phyloP scores from a whole-genome alignment of 2,329 filamentous ascomycete species.

The Fusarium nodosum region DNA sequence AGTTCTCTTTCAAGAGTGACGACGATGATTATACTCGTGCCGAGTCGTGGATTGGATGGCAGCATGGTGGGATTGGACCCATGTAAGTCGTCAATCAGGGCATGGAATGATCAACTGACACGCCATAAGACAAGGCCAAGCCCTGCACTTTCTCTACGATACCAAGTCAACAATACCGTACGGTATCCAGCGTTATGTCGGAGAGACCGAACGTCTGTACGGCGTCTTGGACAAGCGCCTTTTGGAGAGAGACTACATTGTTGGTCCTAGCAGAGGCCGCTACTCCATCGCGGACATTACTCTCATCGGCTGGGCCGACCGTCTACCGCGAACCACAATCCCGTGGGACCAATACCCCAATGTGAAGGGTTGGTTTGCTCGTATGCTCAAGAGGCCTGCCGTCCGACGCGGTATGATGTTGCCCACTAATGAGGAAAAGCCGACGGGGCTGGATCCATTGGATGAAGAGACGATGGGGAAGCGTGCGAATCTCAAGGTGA shows the following conservation, averaged over 20 bases:
- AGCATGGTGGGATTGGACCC: conserved; percentile 81
- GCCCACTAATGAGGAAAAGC: conserved; percentile 61
- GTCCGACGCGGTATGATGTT: conserved; percentile 80
- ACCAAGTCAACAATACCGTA: conserved; percentile 79
- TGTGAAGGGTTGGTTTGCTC: conserved; percentile 80
- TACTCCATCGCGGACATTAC: conserved; percentile 80
- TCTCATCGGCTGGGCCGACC: conserved; percentile 76
- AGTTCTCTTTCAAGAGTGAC: conserved; percentile 57
- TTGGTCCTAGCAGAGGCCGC: conserved; percentile 66
- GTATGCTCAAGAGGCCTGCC: conserved; percentile 74
- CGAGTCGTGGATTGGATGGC: conserved; percentile 72
- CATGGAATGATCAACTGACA: conserved; percentile 31
- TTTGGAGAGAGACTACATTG: conserved; percentile 63
- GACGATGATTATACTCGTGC: conserved; percentile 54
- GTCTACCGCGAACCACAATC: conserved; percentile 60
- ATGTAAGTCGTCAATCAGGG: conserved; percentile 54
- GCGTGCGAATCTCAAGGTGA: conserved; percentile 49
- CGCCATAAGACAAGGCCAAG: conserved; percentile 75
- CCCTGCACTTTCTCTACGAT: conserved; percentile 76
- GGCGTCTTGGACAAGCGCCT: conserved; percentile 78
- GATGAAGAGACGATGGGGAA: conserved; percentile 40
- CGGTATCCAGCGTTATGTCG: conserved; percentile 78
- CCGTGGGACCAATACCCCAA: conserved; percentile 72
- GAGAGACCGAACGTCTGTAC: conserved; percentile 81
- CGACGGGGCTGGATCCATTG: conserved; percentile 38